phyloP scores from a whole-genome alignment of 352 stramenopile species.

The Phytophthora lateralis region DNA sequence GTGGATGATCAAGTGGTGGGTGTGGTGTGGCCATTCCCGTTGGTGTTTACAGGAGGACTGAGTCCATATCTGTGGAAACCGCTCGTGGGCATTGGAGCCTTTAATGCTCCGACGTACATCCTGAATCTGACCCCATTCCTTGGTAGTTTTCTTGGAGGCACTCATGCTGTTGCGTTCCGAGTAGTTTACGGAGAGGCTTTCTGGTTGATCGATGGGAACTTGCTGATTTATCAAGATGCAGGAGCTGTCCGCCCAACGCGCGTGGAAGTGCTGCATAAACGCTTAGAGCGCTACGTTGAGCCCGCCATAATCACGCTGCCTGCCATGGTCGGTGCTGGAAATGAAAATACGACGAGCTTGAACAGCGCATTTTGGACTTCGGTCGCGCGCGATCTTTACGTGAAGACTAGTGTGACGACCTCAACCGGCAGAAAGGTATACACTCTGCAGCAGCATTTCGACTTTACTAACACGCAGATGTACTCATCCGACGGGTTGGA shows the following conservation, averaged over 20 bases:
- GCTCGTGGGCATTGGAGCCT: conserved; percentile 71
- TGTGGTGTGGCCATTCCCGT: conserved; percentile 71
- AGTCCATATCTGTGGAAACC: conserved; percentile 83
- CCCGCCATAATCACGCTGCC: conserved; percentile 12
- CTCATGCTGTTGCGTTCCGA: conserved; percentile 63
- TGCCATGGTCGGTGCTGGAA: conserved; percentile 8
- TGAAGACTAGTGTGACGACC: conserved; percentile 61
- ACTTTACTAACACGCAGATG: conserved; percentile 58
- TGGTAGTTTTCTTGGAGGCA: conserved; percentile 54
- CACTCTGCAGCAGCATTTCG: conserved; percentile 49
- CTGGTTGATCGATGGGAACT: conserved; percentile 70
- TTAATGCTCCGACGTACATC: conserved; percentile 76
- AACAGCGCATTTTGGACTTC: conserved; percentile 59
- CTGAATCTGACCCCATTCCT: conserved; percentile 79
- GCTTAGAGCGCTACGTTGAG: conserved; percentile 26
- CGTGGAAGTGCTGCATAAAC: conserved; percentile 43
- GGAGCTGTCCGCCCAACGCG: conserved; percentile 42
- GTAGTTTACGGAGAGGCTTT: conserved; percentile 74
- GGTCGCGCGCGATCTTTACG: conserved; percentile 42
- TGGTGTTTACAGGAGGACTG: conserved; percentile 79
- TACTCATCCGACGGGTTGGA: conserved; percentile 53
- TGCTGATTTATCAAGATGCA: conserved; percentile 61
- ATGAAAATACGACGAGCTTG: conserved; percentile 20
- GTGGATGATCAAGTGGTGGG: conserved; percentile 68
- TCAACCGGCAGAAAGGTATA: conserved; percentile 64